Base-by-base conservation (phyloP, 2,329 filamentous ascomycete genomes). In the Colletotrichum spinosum region DNA sequence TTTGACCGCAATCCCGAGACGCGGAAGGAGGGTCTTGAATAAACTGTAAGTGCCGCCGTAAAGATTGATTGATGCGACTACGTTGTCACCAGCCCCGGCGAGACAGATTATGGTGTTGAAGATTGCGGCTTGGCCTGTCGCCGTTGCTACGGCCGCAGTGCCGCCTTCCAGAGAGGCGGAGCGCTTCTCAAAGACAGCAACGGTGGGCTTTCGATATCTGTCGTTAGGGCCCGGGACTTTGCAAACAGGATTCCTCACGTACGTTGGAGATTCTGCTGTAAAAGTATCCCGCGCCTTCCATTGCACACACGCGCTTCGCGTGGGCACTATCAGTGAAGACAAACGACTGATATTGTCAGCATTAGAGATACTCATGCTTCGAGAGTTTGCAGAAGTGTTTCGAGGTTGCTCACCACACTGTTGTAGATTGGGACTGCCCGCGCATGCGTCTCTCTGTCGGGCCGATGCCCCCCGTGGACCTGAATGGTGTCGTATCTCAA, bases 21-120 rank as follows among this genome's bases (percentile, higher is more conserved):
- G 46, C 4, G 55, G 55, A 2, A 59, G 55, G 69, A 93, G 86
- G 48, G 97, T 93, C 81, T 97, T 97, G 81, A 97, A 88, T 82
- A 97, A 94, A 81, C 97, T 97, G 84, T 97, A 97, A 10, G 94
- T 97, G 76, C 94, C 94, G 69, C 94, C 94, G 79, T 97, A 97
- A 63, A 97, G 83, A 80, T 97, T 97, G 55, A 90, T 90, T 2
- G 94, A 97, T 11, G 93, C 91, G 49, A 97, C 87, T 70, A 97
- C 97, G 82, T 97, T 97, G 83, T 97, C 94, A 48, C 94, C 93
- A 92, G n/a, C 97, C 88, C 7, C 94, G 89, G 88, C 84, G 72
- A 97, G 90, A 59, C 93, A 84, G 84, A 97, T 94, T 83, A 55
- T 55, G 97, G 97, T 76, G 97, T 94, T 55, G 41, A 55, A 55